Conservation (phyloP, 495 filamentous ascomycete species). For the Aspergillus sclerotiicarbonarius region DNA sequence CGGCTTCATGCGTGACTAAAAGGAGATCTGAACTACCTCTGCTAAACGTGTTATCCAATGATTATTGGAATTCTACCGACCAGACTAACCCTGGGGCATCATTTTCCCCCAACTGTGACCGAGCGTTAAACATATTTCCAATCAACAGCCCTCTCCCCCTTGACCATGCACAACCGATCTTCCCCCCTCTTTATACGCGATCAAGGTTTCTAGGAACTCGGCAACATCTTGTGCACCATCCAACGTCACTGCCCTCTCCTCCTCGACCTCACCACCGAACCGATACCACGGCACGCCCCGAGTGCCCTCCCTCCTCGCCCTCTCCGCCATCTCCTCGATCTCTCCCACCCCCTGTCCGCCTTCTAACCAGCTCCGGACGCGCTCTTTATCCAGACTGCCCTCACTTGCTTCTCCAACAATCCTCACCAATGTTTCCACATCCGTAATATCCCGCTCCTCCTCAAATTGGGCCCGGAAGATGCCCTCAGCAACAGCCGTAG, state of each 20-base stretch:
- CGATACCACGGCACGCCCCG: conserved; percentile 21
- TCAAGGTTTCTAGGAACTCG: conserved; percentile 26
- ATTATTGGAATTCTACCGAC: conserved; percentile 29
- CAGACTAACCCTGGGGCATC: neutral
- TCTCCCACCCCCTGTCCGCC: conserved; percentile 7
- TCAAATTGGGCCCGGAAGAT: conserved; percentile 25
- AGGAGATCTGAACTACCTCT: conserved; percentile 28
- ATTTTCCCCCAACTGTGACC: conserved; percentile 11
- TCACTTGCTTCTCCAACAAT: conserved; percentile 4
- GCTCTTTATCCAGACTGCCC: conserved; percentile 11
- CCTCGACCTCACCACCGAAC: conserved; percentile 9
- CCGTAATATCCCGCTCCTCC: conserved; percentile 21
- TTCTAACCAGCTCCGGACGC: conserved; percentile 13
- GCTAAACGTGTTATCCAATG: conserved; percentile 33
- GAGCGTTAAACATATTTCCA: neutral
- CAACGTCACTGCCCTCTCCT: neutral
- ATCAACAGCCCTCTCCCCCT: too few relatives aligned
- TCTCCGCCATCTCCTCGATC: conserved; percentile 8
- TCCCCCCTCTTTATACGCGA: conserved; percentile 23
- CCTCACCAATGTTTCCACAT: conserved; percentile 8
- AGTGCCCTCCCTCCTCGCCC: conserved; percentile 7
- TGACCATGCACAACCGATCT: neutral
- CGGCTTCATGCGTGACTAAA: conserved; percentile 38
- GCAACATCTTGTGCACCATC: conserved; percentile 12
- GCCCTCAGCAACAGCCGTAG: conserved; percentile 10